Conservation (phyloP, 2,329 filamentous ascomycete genomes). For the Colletotrichum kahawae region DNA sequence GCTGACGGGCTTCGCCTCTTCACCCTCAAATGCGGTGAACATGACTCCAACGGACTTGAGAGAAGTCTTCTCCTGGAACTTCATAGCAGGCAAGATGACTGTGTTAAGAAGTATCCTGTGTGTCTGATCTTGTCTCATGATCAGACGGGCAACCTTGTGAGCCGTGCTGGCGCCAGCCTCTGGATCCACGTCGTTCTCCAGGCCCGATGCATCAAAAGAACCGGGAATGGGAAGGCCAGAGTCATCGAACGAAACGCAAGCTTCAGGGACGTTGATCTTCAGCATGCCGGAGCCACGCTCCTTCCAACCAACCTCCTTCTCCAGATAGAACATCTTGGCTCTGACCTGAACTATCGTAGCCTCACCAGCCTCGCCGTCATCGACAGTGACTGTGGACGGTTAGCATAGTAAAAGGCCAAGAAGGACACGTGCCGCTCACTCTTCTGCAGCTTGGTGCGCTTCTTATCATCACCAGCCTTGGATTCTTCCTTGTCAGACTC, state of each 20-base stretch:
- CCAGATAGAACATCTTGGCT: conserved; percentile 84
- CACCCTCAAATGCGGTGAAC: conserved; percentile 67
- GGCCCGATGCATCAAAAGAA: conserved; percentile 59
- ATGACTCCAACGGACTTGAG: conserved; percentile 73
- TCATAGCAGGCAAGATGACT: conserved; percentile 77
- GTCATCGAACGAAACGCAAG: conserved; percentile 61
- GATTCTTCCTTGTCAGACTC: conserved; percentile 59
- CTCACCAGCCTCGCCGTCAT: conserved; percentile 89
- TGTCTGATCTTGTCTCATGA: conserved; percentile 92
- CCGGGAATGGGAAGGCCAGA: conserved; percentile 52
- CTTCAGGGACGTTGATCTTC: conserved; percentile 78
- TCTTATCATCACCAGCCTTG: conserved; percentile 63
- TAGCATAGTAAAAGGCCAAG: conserved; percentile 24
- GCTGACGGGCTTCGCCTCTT: conserved; percentile 58
- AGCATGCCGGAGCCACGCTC: conserved; percentile 85
- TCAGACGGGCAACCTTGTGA: conserved; percentile 68
- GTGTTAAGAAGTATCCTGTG: conserved; percentile 88
- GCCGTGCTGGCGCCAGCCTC: conserved; percentile 23
- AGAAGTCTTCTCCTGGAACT: conserved; percentile 77
- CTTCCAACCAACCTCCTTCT: conserved; percentile 78
- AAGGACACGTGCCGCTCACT: conserved; percentile 53
- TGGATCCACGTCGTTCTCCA: conserved; percentile 42
- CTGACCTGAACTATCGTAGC: conserved; percentile 75
- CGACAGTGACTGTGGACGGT: conserved; percentile 62
- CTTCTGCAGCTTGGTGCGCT: conserved; percentile 70